Conservation (phyloP, 352 stramenopile genomes). For the Globisporangium polare region DNA sequence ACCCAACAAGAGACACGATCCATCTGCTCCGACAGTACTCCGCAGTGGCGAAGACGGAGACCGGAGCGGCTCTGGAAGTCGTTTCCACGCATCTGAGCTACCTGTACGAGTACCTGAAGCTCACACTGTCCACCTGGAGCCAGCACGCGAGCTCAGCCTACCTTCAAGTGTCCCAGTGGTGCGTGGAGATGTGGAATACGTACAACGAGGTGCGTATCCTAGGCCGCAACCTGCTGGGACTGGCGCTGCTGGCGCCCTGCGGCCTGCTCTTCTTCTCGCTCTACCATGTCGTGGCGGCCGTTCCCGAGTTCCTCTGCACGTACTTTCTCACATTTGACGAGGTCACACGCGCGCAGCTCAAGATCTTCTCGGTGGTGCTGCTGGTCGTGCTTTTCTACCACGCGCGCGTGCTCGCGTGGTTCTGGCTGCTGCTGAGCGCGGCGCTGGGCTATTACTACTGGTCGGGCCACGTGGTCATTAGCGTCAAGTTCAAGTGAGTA, state of each 20-base stretch:
- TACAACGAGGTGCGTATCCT: conserved; percentile 35
- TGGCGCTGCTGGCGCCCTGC: conserved; percentile 18
- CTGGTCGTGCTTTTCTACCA: conserved; percentile 24
- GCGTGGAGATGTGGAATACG: conserved; percentile 20
- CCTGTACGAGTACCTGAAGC: neutral
- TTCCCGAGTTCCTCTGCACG: conserved; percentile 24
- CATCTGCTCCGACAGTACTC: neutral
- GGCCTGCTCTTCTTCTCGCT: conserved; percentile 25
- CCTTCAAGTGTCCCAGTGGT: conserved; percentile 5
- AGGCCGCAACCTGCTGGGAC: conserved; percentile 20
- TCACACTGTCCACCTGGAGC: neutral
- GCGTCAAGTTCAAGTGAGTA: conserved; percentile 20
- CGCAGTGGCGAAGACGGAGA: neutral
- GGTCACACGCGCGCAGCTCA: conserved; percentile 38
- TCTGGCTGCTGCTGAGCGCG: conserved; percentile 27
- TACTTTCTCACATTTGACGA: conserved; percentile 34
- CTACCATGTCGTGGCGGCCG: conserved; percentile 23
- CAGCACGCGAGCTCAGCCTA: neutral
- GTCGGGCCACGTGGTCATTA: conserved; percentile 38
- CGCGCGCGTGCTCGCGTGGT: conserved; percentile 32
- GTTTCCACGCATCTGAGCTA: neutral
- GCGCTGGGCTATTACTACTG: conserved; percentile 42
- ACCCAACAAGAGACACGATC: neutral
- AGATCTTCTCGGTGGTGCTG: conserved; percentile 26
- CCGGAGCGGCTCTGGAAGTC: neutral